Base-by-base conservation (phyloP, 371 early-diverging fungal species). In the Apophysomyces ossiformis region DNA sequence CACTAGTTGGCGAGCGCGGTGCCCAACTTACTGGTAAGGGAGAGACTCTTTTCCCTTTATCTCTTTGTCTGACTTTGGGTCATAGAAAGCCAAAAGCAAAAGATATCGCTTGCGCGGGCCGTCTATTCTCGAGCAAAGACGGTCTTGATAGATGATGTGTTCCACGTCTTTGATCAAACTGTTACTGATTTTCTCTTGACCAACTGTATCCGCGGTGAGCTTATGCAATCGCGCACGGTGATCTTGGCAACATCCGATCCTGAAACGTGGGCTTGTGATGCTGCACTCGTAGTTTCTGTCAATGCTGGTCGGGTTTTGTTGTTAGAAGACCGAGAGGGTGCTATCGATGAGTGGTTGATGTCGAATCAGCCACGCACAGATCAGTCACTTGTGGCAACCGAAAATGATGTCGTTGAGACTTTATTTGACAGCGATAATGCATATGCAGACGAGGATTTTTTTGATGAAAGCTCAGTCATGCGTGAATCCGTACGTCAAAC, bases 221-320 rank as follows among this genome's bases (percentile, higher is more conserved):
- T 92, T 63, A 80, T 97, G 85, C 72, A 73, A 16, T 87, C 83
- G 1, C 85, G 95, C 1, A 96, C 96, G 0, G 71, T 90, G 7
- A 74, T 97, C n/a, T 76, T 96, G 7, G 93, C 89, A 3, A 86
- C 92, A 0, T 91, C 94, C 58, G 85, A 90, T 21, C 85, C 92
- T 2, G 77, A 84, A 12, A 82, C 88, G 59, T 89, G 93, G 64
- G 71, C 95, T 35, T 85, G 89, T 0, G 83, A 87, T 66, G 89
- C 88, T n/a, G 77, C 81, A n/a, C 78, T 85, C 50, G 74, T 93
- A 16, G 89, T 89, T 1, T 37, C 59, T 1, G 56, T 78, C 41
- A 68, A 71, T 9, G 12, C 18, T 16, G 67, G 67, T 5, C 57
- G 16, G 5, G 65, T 64, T 21, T 37, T 11, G 16, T 9, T 43